Evolutionary conservation across 2,329 filamentous ascomycete genomes (phyloP).

Genomic region (Neofusicoccum ribis): DNA sequence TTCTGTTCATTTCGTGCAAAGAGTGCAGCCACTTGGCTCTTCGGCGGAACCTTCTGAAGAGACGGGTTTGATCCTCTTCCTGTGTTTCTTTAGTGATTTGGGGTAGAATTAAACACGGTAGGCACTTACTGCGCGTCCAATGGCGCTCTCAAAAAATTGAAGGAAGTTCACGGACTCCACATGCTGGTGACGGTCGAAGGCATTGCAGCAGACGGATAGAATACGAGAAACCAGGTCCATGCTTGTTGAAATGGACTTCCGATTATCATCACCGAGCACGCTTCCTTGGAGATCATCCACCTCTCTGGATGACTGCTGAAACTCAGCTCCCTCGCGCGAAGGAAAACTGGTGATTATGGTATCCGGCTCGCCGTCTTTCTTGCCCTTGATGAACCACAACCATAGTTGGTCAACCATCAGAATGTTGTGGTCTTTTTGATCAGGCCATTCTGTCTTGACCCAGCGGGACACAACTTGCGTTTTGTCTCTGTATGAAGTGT

Average conservation of each 20-base stretch:
- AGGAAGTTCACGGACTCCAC: conserved; percentile 39
- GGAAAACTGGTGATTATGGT: conserved; percentile 7
- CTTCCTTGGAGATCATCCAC: conserved; percentile 18
- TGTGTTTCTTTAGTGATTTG: background rate
- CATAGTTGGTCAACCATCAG: conserved; percentile 71
- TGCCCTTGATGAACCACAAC: conserved; percentile 59
- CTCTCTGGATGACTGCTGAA: background rate
- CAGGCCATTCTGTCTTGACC: background rate
- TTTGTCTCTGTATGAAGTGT: conserved; percentile 7
- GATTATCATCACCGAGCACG: conserved; percentile 11
- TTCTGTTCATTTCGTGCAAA: background rate
- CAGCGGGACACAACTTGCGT: conserved; percentile 18
- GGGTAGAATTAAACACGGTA: conserved; percentile 28
- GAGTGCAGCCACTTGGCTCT: background rate
- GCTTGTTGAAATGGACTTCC: conserved; percentile 4
- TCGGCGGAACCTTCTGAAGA: conserved; percentile 51
- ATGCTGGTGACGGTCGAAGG: conserved; percentile 60
- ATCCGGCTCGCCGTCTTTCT: background rate
- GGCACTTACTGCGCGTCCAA: conserved; percentile 45
- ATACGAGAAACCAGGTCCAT: conserved; percentile 22
- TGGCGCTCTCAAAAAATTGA: conserved; percentile 67
- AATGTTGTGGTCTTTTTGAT: conserved; percentile 53
- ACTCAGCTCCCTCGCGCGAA: conserved; percentile 4
- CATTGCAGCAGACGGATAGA: conserved; percentile 47
- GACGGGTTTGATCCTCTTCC: conserved; percentile 48